Percentiles rank a stretch among this genome's conserved stretches.
These are phyloP conservation scores for Paramyrothecium sp. DNA, from an alignment of 2,329 filamentous ascomycete species.

Conservation along the genomic window DNA sequence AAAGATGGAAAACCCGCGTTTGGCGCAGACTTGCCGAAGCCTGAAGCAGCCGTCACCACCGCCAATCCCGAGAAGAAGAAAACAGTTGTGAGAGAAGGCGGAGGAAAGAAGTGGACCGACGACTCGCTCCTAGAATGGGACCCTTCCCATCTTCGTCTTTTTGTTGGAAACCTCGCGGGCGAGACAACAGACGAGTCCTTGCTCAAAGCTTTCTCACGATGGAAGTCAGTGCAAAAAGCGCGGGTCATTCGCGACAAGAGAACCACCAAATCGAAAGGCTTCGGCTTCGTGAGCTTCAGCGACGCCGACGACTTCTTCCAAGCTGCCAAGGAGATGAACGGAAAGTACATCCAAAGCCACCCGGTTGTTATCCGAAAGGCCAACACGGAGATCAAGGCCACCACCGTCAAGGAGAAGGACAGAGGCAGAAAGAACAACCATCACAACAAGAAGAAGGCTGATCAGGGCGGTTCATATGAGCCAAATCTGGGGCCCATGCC, in stretches of 20 bases:
- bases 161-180: constrained; percentile 94
- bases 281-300: constrained; percentile 93
- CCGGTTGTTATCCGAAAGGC: constrained; percentile 84
- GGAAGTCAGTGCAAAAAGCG: constrained; percentile 86
- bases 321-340: constrained; percentile 96
- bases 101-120: constrained; percentile 92
- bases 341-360: constrained; percentile 98
- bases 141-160: constrained; percentile 87
- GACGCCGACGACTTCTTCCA: constrained; percentile 96
- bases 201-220: constrained; percentile 88
- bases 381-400: constrained; percentile 85
- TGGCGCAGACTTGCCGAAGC: constrained; percentile 24
- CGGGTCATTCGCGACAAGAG: constrained; percentile 93
- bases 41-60: constrained; percentile 40
- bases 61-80: constrained; percentile 65
- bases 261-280: constrained; percentile 94
- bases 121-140: constrained; percentile 91
- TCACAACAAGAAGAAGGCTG: constrained; percentile 33
- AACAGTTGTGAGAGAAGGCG: constrained; percentile 85
- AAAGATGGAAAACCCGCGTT: constrained; percentile 28
- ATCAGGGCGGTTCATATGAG: constrained; percentile 40
- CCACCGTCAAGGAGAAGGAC: constrained; percentile 62
- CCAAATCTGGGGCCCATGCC: constrained; percentile 47
- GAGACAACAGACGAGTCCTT: constrained; percentile 97
- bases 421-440: constrained; percentile 33